Conservation (phyloP, 2,329 filamentous ascomycete species). For the Colletotrichum magnum region DNA sequence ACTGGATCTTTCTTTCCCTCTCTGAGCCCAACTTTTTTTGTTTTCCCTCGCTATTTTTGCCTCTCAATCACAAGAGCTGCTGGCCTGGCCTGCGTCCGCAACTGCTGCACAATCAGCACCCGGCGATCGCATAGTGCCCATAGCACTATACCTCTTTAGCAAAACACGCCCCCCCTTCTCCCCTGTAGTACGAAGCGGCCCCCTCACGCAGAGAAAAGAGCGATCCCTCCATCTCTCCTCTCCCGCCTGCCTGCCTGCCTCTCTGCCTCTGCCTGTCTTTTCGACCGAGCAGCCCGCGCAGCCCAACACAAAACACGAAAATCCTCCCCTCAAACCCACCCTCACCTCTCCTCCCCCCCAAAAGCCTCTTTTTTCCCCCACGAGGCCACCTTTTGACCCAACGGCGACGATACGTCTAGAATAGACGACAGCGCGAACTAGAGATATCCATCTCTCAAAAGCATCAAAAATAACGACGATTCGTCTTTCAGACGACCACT, state of each 20-base stretch:
- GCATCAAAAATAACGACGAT: constrained; percentile 29
- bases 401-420: constrained; percentile 41
- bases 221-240: constrained; percentile 39
- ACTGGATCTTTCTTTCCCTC: too few species aligned
- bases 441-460: constrained; percentile 34
- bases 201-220: constrained; percentile 31
- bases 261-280: constrained; percentile 32
- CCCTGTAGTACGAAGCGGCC: constrained; percentile 39
- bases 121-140: constrained; percentile 40
- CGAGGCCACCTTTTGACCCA: constrained; percentile 35
- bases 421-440: constrained; percentile 39
- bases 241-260: not conserved
- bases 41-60: constrained; percentile 1
- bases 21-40: too few species aligned
- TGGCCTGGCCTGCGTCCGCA: constrained; percentile 14
- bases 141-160: constrained; percentile 42
- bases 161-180: constrained; percentile 4
- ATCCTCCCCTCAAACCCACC: constrained; percentile 42
- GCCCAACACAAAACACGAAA: constrained; percentile 45
- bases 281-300: constrained; percentile 41
- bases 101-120: constrained; percentile 31
- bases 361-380: constrained; percentile 31
- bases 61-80: not conserved
- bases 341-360: constrained; percentile 37
- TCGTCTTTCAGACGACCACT: constrained; percentile 21